These are phyloP conservation scores for Taxawa tesnikishii DNA, from an alignment of 2,329 filamentous ascomycete genomes.

Conservation along the genomic window DNA sequence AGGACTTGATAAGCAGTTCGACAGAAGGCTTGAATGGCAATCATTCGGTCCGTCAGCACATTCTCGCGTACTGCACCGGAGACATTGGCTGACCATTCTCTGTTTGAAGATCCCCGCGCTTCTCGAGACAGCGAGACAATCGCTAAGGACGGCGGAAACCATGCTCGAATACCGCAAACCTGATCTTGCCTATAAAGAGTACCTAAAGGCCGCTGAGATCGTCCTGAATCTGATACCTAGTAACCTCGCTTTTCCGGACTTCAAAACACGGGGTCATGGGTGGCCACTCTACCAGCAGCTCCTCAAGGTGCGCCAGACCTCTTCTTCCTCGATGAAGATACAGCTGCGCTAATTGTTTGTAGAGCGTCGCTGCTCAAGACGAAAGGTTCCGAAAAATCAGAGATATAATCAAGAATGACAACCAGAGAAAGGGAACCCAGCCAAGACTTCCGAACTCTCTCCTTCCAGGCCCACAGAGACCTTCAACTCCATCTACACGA, in stretches of 20 bases:
- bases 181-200: conserved; percentile 71
- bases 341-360: too few relatives aligned
- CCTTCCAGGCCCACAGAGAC: not conserved
- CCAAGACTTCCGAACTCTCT: conserved; percentile 13
- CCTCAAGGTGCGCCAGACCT: too few relatives aligned
- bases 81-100: conserved; percentile 8
- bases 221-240: conserved; percentile 62
- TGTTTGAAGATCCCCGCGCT: conserved; percentile 17
- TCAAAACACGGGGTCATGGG: too few relatives aligned
- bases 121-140: conserved; percentile 26
- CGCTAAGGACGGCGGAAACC: conserved; percentile 41
- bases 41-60: conserved; percentile 4
- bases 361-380: too few relatives aligned
- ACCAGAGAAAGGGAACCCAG: conserved; percentile 45
- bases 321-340: too few relatives aligned
- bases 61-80: too few relatives aligned
- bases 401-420: conserved; percentile 35
- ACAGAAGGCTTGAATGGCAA: conserved; percentile 20
- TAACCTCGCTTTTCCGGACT: conserved; percentile 62
- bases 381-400: conserved; percentile 5
- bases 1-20: conserved; percentile 29
- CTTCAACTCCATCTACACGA: not conserved
- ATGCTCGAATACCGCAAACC: conserved; percentile 50
- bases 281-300: too few relatives aligned
- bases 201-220: conserved; percentile 70